A percentile compares a stretch with the other conserved stretches of the same genome.
Evolutionary conservation across 2,329 filamentous ascomycete species (phyloP).

Genomic region (Ascochyta rabiei): DNA sequence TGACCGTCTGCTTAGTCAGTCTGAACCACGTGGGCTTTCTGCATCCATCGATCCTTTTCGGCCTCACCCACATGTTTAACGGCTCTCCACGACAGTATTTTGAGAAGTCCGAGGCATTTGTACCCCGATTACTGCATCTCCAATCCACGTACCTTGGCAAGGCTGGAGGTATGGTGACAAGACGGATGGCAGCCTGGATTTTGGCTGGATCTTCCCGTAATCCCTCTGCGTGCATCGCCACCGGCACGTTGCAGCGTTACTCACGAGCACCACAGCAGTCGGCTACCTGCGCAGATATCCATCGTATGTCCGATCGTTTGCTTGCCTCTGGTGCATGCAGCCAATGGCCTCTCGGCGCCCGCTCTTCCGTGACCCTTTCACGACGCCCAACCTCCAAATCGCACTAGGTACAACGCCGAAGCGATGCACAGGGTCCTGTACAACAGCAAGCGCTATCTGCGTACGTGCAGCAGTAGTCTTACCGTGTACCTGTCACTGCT

Average conservation of each 20-base stretch:
- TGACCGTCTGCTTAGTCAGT: constrained; percentile 15
- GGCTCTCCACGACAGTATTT: neutral
- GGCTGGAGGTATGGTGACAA: neutral
- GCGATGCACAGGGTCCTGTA: constrained; percentile 20
- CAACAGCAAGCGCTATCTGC: constrained; percentile 17
- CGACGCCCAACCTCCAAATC: constrained; percentile 12
- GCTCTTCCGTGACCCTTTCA: constrained; percentile 4
- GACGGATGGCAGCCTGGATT: neutral
- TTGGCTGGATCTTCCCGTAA: neutral
- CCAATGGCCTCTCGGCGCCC: constrained; percentile 13
- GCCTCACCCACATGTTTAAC: constrained; percentile 11
- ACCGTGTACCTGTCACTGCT: constrained; percentile 8
- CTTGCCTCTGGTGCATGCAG: constrained; percentile 10
- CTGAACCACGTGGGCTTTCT: constrained; percentile 29
- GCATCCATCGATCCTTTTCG: constrained; percentile 10
- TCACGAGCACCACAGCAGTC: constrained; percentile 16
- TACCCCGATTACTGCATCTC: neutral
- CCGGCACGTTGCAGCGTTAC: constrained; percentile 20
- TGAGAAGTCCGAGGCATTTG: neutral
- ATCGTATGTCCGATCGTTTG: constrained; percentile 2
- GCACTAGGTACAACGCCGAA: constrained; percentile 18
- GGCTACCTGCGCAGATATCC: constrained; percentile 12
- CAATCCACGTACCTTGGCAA: neutral
- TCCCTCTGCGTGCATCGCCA: constrained; percentile 6
- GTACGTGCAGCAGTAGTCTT: constrained; percentile 1